Percentiles rank a stretch among this genome's conserved stretches.
Evolutionary conservation across 1,284 basidiomycete genomes (phyloP).

Genomic region (Grifola frondosa): DNA sequence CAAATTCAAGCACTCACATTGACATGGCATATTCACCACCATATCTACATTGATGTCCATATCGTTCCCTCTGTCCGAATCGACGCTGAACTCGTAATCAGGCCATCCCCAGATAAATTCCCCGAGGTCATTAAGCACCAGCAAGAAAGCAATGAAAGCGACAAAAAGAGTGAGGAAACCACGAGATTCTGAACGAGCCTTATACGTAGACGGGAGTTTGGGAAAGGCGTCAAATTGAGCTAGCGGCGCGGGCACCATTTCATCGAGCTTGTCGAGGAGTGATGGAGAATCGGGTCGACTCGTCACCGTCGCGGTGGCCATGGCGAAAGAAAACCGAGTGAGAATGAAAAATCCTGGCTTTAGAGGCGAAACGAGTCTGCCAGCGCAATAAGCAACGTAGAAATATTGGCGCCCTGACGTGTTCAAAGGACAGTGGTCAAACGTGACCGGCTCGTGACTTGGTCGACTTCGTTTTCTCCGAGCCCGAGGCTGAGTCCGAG

Average conservation of each 20-base stretch:
- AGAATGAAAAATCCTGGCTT: background rate
- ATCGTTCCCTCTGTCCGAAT: slow-evolving; percentile 57
- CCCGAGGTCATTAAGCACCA: slow-evolving; percentile 84
- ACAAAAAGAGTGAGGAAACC: slow-evolving; percentile 89
- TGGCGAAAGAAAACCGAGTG: slow-evolving; percentile 7
- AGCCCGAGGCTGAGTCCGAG: too few species aligned
- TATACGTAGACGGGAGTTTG: slow-evolving; percentile 88
- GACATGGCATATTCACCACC: slow-evolving; percentile 90
- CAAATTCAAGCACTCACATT: slow-evolving; percentile 70
- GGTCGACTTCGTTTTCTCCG: too few species aligned
- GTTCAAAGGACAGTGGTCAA: too few species aligned
- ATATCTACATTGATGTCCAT: slow-evolving; percentile 89
- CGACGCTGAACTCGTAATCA: slow-evolving; percentile 83
- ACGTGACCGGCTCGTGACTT: too few species aligned
- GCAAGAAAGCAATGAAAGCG: slow-evolving; percentile 64
- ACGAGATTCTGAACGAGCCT: slow-evolving; percentile 79
- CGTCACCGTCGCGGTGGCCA: slow-evolving; percentile 21
- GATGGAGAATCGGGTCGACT: slow-evolving; percentile 30
- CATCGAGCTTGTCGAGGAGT: slow-evolving; percentile 56
- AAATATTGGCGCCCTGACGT: too few species aligned
- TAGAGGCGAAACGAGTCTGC: too few species aligned
- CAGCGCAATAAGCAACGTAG: too few species aligned
- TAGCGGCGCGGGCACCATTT: slow-evolving; percentile 52
- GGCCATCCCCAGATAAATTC: slow-evolving; percentile 94
- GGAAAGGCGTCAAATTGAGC: slow-evolving; percentile 82